Conservation (phyloP, 2,329 filamentous ascomycete species). For the Sporothrix variecibatus region DNA sequence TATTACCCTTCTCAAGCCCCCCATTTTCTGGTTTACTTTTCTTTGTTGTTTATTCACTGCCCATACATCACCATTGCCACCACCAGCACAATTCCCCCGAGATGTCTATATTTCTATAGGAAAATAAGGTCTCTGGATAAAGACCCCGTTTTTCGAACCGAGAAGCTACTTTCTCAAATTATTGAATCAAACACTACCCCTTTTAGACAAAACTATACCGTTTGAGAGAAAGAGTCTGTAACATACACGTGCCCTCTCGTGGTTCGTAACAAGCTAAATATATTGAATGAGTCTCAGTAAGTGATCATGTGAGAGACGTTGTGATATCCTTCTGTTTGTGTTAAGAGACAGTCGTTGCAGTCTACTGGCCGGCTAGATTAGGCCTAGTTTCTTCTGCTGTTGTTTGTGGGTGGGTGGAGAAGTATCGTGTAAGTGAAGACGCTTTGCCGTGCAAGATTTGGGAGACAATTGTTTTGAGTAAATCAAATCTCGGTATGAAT, state of each 20-base stretch:
- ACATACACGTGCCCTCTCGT: too few relatives aligned
- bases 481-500: neutral
- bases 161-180: neutral
- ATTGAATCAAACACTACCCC: neutral
- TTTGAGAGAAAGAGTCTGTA: too few relatives aligned
- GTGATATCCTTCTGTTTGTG: too few relatives aligned
- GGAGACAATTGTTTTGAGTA: neutral
- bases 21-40: neutral
- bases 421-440: neutral
- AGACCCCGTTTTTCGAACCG: neutral
- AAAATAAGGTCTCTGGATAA: neutral
- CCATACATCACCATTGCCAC: neutral
- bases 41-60: neutral
- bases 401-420: neutral
- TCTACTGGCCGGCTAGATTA: neutral
- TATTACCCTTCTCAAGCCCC: neutral
- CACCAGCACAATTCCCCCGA: neutral
- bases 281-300: too few relatives aligned
- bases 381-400: neutral
- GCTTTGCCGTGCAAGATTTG: neutral
- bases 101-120: neutral
- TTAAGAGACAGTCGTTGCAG: neutral
- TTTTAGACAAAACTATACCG: too few relatives aligned
- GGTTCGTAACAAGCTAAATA: too few relatives aligned
- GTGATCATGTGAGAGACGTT: too few relatives aligned